Base-by-base conservation (phyloP, 2,329 filamentous ascomycete genomes). In the Colletotrichum musicola region DNA sequence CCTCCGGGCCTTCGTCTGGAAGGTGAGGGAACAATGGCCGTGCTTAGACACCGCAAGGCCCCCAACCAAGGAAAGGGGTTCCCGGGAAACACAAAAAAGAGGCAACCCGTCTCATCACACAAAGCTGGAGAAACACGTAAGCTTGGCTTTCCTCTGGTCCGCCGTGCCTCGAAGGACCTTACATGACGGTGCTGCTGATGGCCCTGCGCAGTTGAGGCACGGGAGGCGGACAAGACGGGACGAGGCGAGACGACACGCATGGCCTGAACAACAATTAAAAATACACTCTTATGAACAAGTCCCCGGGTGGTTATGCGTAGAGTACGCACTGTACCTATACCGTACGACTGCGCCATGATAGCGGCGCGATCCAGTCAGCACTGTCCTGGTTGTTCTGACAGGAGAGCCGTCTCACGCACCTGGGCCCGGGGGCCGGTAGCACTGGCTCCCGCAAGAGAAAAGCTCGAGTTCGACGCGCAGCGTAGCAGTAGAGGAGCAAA, bases 401-500 rank as follows among this genome's bases (percentile, higher is more conserved):
- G 46, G 47, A 62, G 44, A 51, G 14, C 53, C 46, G 46, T 44
- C 51, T 62, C 46, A 18, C 51, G 44, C 38, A 49, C 50, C 42
- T 66, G 51, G 57, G 12, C 20, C 57, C 63, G 58, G 42, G 42
- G 63, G 42, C 35, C 51, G 22, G 35, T 46, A 42, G 64, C 44
- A 57, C 22, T 42, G 64, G 25, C 51, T 62, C 58, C 64, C 64
- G 30, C 30, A 35, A 35, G 63, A 55, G 63, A 38, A 54, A 61
- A 67, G 59, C 58, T 62, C 54, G n/a, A 38, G 49, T 22, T 61
- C 22, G 38, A 54, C 62, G 10, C 30, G 44, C 55, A 64, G 44
- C 54, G 65, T 68, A 18, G 55, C 49, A 60, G 46, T 14, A 64
- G 51, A 68, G 47, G 53, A 54, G 47, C 54, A 58, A 49, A 25